Conservation (phyloP, 208 protist species). For the Acanthamoeba rhysodes region DNA sequence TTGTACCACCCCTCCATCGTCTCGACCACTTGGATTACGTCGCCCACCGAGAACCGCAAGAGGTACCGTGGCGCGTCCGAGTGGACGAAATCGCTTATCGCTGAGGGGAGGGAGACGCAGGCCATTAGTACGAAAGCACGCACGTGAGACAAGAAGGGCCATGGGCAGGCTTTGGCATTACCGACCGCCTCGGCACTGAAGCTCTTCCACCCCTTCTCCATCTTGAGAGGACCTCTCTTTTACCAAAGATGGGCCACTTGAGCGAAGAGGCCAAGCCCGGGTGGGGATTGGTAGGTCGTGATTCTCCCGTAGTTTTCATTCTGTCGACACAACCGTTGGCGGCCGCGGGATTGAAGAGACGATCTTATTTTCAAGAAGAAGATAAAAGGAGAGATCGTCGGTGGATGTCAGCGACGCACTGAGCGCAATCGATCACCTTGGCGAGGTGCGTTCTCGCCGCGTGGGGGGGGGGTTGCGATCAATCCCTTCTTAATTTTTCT, state of each 20-base stretch:
- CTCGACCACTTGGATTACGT: conserved; percentile 38
- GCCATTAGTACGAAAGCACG: not conserved
- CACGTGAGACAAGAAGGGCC: not conserved
- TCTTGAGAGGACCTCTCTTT: not conserved
- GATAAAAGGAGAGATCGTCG: not conserved
- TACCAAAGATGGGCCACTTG: too few species aligned
- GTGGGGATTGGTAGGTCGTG: too few species aligned
- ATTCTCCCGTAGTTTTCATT: too few species aligned
- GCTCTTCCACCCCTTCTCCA: conserved; percentile 12
- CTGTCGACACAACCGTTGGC: too few species aligned
- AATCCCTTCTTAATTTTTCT: too few species aligned
- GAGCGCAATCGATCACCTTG: not conserved
- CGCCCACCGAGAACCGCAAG: conserved; percentile 13
- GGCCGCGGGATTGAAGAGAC: too few species aligned
- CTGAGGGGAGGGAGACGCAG: not conserved
- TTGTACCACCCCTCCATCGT: conserved; percentile 58
- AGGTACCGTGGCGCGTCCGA: not conserved
- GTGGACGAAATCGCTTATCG: not conserved
- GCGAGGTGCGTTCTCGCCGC: too few species aligned
- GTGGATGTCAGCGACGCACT: not conserved
- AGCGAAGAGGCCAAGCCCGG: too few species aligned
- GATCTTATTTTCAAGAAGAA: too few species aligned
- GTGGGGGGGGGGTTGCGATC: too few species aligned
- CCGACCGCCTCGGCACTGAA: conserved; percentile 1
- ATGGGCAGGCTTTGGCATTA: not conserved